phyloP scores from a whole-genome alignment of 352 stramenopile genomes.

The Achlya hypogyna region DNA sequence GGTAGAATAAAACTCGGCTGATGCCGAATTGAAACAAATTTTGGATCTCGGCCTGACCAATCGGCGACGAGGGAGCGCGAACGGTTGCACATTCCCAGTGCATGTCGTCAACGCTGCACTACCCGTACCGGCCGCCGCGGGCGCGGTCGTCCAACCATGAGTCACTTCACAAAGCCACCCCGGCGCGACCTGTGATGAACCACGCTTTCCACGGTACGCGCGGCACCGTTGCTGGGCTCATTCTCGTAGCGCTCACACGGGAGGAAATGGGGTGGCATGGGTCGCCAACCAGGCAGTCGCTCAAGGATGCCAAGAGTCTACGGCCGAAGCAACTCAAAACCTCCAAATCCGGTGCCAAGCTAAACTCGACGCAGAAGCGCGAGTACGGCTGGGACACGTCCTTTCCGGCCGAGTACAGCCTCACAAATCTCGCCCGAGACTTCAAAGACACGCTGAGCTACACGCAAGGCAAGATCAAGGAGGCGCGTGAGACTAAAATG shows the following conservation, averaged over 20 bases:
- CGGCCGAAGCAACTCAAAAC: neutral
- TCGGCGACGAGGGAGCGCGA: neutral
- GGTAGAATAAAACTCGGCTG: neutral
- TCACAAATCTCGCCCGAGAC: constrained; percentile 28
- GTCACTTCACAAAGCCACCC: neutral
- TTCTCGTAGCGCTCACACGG: neutral
- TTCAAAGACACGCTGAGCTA: constrained; percentile 55
- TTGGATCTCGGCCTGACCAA: neutral
- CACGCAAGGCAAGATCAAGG: constrained; percentile 33
- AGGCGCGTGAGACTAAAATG: constrained; percentile 23
- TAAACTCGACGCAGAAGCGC: constrained; percentile 21
- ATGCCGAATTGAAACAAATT: neutral
- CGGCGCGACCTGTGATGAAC: neutral
- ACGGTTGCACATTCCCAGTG: neutral
- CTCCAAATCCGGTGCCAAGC: neutral
- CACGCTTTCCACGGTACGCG: constrained; percentile 11
- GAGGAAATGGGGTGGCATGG: constrained; percentile 12
- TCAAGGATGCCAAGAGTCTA: neutral
- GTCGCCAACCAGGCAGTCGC: neutral
- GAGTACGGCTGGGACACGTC: constrained; percentile 67
- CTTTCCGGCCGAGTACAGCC: constrained; percentile 50
- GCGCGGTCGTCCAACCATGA: neutral
- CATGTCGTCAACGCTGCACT: neutral
- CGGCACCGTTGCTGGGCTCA: neutral
- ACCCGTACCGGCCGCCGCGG: neutral